phyloP scores from a whole-genome alignment of 2,329 filamentous ascomycete genomes.

The Seiridium cupressi region DNA sequence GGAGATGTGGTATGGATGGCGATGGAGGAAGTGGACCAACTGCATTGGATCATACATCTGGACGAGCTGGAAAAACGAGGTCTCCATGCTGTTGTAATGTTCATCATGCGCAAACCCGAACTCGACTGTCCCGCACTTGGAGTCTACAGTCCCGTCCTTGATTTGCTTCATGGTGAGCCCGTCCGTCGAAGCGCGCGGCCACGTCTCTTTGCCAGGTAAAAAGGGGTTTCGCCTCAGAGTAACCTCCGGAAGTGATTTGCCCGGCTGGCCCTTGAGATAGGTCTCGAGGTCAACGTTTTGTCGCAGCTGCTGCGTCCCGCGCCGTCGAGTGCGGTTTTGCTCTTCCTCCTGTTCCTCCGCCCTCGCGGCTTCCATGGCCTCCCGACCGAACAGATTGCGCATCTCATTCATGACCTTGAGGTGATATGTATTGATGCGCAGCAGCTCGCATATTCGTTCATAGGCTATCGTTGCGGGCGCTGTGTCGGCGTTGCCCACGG shows the following conservation, averaged over 20 bases:
- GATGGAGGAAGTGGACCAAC: conserved; percentile 72
- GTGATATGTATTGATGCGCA: conserved; percentile 61
- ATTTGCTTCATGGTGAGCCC: conserved; percentile 77
- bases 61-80: conserved; percentile 75
- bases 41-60: conserved; percentile 80
- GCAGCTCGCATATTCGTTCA: conserved; percentile 37
- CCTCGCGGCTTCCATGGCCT: conserved; percentile 53
- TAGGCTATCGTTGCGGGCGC: conserved; percentile 19
- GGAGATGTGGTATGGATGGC: conserved; percentile 86
- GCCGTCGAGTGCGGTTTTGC: conserved; percentile 30
- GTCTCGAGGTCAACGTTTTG: conserved; percentile 58
- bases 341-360: conserved; percentile 45
- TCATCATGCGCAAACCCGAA: conserved; percentile 77
- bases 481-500: conserved; percentile 7
- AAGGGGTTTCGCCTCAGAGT: conserved; percentile 78
- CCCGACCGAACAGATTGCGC: conserved; percentile 59
- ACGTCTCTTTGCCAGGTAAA: conserved; percentile 82
- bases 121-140: conserved; percentile 56
- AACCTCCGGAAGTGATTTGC: conserved; percentile 66
- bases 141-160: conserved; percentile 26
- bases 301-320: conserved; percentile 32
- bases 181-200: conserved; percentile 76
- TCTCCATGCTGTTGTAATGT: conserved; percentile 72
- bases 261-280: conserved; percentile 52
- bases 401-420: conserved; percentile 91